Evolutionary conservation across 1,284 basidiomycete genomes (phyloP), one percentile per base, ranked within the genome.

Genomic region (Malassezia equina): DNA sequence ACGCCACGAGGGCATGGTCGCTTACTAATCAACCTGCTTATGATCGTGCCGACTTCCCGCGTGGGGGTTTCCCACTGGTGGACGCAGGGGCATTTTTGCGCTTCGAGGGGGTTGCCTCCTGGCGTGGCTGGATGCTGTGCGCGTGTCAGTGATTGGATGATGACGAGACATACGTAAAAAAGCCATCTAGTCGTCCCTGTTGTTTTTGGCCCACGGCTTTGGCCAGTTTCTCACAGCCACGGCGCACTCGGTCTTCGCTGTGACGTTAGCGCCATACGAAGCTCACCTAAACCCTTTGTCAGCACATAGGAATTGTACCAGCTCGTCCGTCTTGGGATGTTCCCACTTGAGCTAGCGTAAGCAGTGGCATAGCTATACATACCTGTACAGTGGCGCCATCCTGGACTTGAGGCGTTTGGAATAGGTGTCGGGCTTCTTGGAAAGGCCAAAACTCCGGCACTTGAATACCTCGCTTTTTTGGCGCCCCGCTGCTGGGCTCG

Each of bases 201-300:
- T 96, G 93, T 73, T 96, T 98, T 36, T 85, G 83, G 48, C 83
- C 85, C 44, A 96, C 79, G 74, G 84, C 86, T 69, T 90, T 93
- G 44, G 83, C 77, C 28, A 99, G 80, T 71, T 95, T 95, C 51
- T 93, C 90, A 6, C 88, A 90, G 15, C 91, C 90, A 73, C 88
- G 91, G 24, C 93, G 84, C 2, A 99, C 90, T 43, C 93, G 85
- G 27, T 99, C 93, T 79, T 98, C 93, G 64, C 90, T 95, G 70
- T 27, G 43, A 7, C n/a, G 51, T 48, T 17, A 46, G 41, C 15
- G 29, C 8, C 9, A 32, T n/a, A 21, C 11, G 21, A 11, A 17
- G 76, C 82, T 59, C 66, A 93, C 90, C 86, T 93, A 82, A 98
- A 99, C 2, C 94, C 93, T 75, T 96, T 96, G 69, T 96, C 88